phyloP scores from a whole-genome alignment of 108 stramenopile genomes.

The Nitzschia sp. region DNA sequence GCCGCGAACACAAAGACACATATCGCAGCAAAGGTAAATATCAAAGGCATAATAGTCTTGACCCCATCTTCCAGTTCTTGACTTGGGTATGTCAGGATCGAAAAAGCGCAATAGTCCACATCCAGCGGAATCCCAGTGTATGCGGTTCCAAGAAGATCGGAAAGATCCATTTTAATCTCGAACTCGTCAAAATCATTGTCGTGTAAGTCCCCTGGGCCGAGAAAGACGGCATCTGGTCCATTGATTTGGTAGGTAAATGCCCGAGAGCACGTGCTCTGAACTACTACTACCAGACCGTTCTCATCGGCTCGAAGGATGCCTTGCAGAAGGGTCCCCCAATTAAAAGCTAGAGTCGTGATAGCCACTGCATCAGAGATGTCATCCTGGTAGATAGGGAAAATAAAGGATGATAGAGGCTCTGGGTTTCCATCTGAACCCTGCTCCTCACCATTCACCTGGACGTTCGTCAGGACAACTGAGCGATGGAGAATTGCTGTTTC shows the following conservation, averaged over 20 bases:
- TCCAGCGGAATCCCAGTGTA: slow-evolving; percentile 11
- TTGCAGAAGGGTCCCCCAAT: neutral
- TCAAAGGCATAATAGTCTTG: neutral
- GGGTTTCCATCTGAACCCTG: neutral
- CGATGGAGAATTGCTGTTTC: neutral
- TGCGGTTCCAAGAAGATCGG: neutral
- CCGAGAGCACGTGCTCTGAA: slow-evolving; percentile 30
- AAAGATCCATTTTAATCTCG: neutral
- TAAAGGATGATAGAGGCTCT: neutral
- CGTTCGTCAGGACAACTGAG: neutral
- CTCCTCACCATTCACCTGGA: neutral
- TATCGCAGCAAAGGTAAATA: slow-evolving; percentile 39
- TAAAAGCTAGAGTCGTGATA: neutral
- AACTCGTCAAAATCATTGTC: slow-evolving; percentile 17
- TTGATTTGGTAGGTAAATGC: slow-evolving; percentile 35
- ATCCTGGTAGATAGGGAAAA: neutral
- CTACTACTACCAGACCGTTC: slow-evolving; percentile 35
- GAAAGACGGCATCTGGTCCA: slow-evolving; percentile 20
- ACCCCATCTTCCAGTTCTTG: slow-evolving; percentile 37
- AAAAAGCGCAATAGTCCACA: neutral
- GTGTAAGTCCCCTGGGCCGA: slow-evolving; percentile 34
- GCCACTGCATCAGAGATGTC: neutral
- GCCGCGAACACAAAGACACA: slow-evolving; percentile 45
- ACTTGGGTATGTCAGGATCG: slow-evolving; percentile 54
- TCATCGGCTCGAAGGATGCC: slow-evolving; percentile 9